These are phyloP conservation scores for Penicillium bovifimosum DNA, from an alignment of 495 filamentous ascomycete species.

Conservation along the genomic window DNA sequence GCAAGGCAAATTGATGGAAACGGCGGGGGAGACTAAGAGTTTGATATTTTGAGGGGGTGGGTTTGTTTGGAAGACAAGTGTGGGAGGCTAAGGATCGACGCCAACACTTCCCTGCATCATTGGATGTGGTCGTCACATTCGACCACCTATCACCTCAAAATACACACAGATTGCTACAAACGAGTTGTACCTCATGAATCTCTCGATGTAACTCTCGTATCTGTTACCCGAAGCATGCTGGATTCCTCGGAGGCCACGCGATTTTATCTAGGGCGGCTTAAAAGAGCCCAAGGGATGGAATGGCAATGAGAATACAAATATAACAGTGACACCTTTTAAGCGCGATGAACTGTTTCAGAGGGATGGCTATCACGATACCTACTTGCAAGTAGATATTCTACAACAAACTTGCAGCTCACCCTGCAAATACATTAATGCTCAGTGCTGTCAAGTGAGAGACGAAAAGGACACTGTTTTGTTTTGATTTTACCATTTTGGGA, in stretches of 20 bases:
- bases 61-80: conserved; percentile 24
- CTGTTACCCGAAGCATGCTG: conserved; percentile 5
- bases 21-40: conserved; percentile 6
- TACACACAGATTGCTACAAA: conserved; percentile 2
- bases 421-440: background rate
- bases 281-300: conserved; percentile 17
- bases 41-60: conserved; percentile 9
- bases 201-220: background rate
- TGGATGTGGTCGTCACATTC: conserved; percentile 27
- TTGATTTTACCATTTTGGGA: conserved; percentile 28
- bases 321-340: background rate
- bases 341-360: background rate
- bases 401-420: background rate
- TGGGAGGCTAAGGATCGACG: conserved; percentile 31
- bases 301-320: background rate
- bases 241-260: conserved; percentile 17
- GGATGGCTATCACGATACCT: background rate
- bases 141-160: background rate
- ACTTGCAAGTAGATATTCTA: too few relatives aligned
- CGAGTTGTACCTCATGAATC: background rate
- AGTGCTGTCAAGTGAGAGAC: background rate
- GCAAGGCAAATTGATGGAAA: background rate
- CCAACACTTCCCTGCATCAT: conserved; percentile 20
- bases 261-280: conserved; percentile 3
- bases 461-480: conserved; percentile 25